A percentile compares a stretch with the other conserved stretches of the same genome.
Conservation (phyloP, 345 rosid genomes). For the Noccaea caerulescens region DNA sequence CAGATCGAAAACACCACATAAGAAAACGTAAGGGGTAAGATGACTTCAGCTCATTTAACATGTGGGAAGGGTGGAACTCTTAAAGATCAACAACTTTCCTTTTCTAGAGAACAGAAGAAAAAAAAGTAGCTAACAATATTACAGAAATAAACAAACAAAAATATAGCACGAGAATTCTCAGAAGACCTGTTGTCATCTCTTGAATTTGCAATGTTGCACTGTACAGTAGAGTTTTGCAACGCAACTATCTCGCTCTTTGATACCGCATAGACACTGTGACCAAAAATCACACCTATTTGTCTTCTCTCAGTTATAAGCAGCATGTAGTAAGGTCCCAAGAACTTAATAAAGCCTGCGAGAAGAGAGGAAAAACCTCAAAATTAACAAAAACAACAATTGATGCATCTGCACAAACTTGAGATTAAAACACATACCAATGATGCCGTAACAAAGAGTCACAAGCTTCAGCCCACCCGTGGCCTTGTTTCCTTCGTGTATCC, state of each 20-base stretch:
- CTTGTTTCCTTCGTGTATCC: constrained; percentile 83
- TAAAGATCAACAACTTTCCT: not conserved
- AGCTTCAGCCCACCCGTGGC: constrained; percentile 83
- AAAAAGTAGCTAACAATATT: not conserved
- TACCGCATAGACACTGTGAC: constrained; percentile 78
- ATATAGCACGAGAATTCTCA: constrained; percentile 10
- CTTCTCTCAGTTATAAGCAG: constrained; percentile 79
- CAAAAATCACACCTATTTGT: constrained; percentile 72
- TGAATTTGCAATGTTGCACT: constrained; percentile 47
- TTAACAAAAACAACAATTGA: not conserved
- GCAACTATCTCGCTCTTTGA: constrained; percentile 74
- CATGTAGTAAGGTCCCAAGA: constrained; percentile 94
- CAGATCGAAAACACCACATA: not conserved
- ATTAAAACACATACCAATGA: constrained; percentile 63
- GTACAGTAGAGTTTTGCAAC: constrained; percentile 62
- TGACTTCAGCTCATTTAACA: not conserved
- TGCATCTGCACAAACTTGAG: not conserved
- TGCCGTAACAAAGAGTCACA: constrained; percentile 83
- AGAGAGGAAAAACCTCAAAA: constrained; percentile 1
- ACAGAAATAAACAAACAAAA: constrained; percentile 12
- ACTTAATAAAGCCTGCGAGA: constrained; percentile 71
- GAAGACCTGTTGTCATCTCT: constrained; percentile 76
- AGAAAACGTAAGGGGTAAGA: not conserved
- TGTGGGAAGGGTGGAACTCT: not conserved
- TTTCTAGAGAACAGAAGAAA: not conserved